Base-by-base conservation (phyloP, 805 yeast species). In the Starmera amethionina region DNA sequence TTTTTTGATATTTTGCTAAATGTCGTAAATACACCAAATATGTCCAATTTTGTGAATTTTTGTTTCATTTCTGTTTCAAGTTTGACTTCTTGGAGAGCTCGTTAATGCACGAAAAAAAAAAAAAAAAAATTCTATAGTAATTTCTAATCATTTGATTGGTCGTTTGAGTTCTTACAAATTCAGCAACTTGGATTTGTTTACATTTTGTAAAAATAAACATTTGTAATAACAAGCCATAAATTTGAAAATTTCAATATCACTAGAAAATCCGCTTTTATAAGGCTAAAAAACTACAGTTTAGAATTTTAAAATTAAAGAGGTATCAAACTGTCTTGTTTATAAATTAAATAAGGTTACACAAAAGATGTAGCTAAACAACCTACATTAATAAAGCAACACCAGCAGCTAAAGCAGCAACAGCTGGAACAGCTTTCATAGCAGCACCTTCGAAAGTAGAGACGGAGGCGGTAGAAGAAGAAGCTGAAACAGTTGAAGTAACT, bases 341-440 rank as follows among this genome's bases (percentile, higher is more conserved):
- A 36, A 36, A 31, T 32, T 15, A 30, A 36, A 36, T 16, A 28
- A 38, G 33, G 40, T 38, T 32, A 32, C 32, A 28, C 28, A 35
- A 38, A 43, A 34, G 25, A 27, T 46, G 34, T 36, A 41, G 32
- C 43, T 27, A 46, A 40, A 36, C 36, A 37, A 45, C 54, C 64
- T 67, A 67, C 62, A 67, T 65, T 59, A 67, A 61, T 56, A 67
- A 59, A 62, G 70, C 73, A 51, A 68, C 70, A 66, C 73, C 73
- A 46, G 72, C 72, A 42, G 68, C 57, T 48, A 66, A 55, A 54
- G 70, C 72, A 56, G 70, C 70, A 48, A 63, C 68, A 54, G 70
- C 70, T 62, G 71, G 70, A 44, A 62, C 58, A 45, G 66, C 67
- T 54, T 56, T 62, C 41, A 52, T 69, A 48, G 72, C 73, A 49